Evolutionary conservation across 371 early-diverging fungal genomes (phyloP), one percentile per base, ranked within the genome.

Genomic region (Fennellomyces sp.): DNA sequence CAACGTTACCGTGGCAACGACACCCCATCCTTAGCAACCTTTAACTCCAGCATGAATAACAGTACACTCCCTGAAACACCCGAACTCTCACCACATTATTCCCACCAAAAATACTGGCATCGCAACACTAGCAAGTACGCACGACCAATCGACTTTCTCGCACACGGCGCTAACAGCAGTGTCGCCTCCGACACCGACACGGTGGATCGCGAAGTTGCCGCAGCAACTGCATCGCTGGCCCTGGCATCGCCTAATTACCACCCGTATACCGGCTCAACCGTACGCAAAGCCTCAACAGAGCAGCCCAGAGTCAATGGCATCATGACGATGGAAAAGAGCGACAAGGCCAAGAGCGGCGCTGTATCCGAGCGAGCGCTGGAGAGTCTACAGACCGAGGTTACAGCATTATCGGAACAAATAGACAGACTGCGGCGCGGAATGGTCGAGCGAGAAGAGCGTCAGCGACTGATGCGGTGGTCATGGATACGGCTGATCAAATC

Each of bases 371-470:
- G 69, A 25, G 80, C 80, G 5, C 38, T 83, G 5, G 83, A 83
- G 52, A 68, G 53, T 23, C 50, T 83, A 17, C 83, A 83, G 29
- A 80, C 83, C 0, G 77, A 83, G 39, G 74, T 83, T 1, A 66
- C 79, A 2, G 80, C 75, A 5, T 50, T 83, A 26, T 69, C 79
- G 6, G 80, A 83, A 47, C 75, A 78, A 51, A 63, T 83, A n/a
- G 80, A 80, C 36, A 53, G 66, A 25, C 26, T 80, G 11, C 52
- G 73, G 41, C 47, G 53, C 23, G 54, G 57, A 10, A 61, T 78
- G 29, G 54, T 61, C 15, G 56, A 56, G 25, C 57, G 58, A n/a
- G 69, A 78, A 41, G 60, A 68, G 23, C 56, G 54, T n/a, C 59
- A 68, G 17, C 59, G 53, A 19, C 57, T 60, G 17, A 35, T 48